These are phyloP conservation scores for Pythium scleroteichum DNA, from an alignment of 352 stramenopile genomes.

Conservation along the genomic window DNA sequence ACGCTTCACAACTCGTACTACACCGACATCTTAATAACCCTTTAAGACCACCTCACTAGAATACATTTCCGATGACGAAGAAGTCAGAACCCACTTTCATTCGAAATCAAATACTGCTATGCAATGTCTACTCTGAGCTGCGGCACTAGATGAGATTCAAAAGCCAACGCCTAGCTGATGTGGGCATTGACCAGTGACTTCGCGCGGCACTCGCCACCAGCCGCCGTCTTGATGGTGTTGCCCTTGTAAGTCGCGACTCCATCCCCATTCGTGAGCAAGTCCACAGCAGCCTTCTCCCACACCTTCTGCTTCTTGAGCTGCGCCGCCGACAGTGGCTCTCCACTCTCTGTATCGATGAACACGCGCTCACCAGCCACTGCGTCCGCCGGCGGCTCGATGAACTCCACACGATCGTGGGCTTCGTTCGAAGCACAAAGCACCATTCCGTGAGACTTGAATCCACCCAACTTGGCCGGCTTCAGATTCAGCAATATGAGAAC, in stretches of 20 bases:
- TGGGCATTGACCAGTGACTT: slow-evolving; percentile 66
- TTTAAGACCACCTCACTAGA: no score
- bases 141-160: neutral
- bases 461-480: slow-evolving; percentile 96
- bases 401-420: slow-evolving; percentile 91
- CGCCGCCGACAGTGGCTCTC: slow-evolving; percentile 69
- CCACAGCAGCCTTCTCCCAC: slow-evolving; percentile 70
- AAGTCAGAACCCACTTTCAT: neutral
- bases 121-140: neutral
- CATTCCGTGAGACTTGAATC: slow-evolving; percentile 97
- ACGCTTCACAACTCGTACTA: no score
- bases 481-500: slow-evolving; percentile 98
- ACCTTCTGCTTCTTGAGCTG: slow-evolving; percentile 91
- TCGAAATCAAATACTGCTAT: neutral
- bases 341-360: slow-evolving; percentile 72
- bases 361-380: slow-evolving; percentile 93
- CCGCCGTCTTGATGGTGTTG: slow-evolving; percentile 68
- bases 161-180: slow-evolving; percentile 55
- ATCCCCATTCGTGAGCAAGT: slow-evolving; percentile 68
- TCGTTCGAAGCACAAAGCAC: slow-evolving; percentile 94
- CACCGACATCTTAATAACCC: no score
- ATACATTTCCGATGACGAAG: neutral
- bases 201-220: slow-evolving; percentile 54
- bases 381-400: slow-evolving; percentile 93
- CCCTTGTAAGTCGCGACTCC: slow-evolving; percentile 84